These are phyloP conservation scores for Suillus discolor DNA, from an alignment of 768 basidiomycete genomes.

Conservation along the genomic window DNA sequence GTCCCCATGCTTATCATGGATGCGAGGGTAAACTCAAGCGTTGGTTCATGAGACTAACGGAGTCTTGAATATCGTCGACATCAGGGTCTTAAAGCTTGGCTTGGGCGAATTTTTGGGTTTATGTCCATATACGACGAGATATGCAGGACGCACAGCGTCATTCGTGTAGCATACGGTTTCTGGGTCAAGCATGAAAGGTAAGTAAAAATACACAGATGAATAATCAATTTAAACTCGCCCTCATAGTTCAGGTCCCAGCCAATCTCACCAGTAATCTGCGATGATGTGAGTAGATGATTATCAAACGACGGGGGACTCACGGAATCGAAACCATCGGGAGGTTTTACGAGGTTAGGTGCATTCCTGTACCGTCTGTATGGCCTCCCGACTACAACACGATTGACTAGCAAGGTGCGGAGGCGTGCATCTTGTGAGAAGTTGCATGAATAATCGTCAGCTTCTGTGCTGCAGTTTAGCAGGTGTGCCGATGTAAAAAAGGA, in stretches of 20 bases:
- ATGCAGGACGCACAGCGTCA: constrained; percentile 68
- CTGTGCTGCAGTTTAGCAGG: constrained; percentile 32
- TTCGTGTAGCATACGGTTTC: constrained; percentile 70
- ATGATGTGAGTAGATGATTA: constrained; percentile 7
- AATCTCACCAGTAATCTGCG: constrained; percentile 62
- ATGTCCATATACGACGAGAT: constrained; percentile 60
- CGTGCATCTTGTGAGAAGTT: constrained; percentile 44
- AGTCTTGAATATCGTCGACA: constrained; percentile 33
- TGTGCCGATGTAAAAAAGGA: background rate
- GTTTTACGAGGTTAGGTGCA: constrained; percentile 46
- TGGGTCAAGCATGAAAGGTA: constrained; percentile 9
- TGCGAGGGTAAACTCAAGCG: background rate
- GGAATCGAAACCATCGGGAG: constrained; percentile 64
- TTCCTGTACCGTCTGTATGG: constrained; percentile 53
- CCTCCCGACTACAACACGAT: constrained; percentile 66
- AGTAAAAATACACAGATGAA: background rate
- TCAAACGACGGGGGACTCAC: constrained; percentile 31
- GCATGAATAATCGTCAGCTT: constrained; percentile 65
- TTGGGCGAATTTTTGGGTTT: constrained; percentile 20
- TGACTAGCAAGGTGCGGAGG: constrained; percentile 56
- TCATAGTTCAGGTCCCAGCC: constrained; percentile 68
- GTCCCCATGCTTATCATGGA: background rate
- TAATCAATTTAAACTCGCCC: constrained; percentile 22
- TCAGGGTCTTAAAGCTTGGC: constrained; percentile 27
- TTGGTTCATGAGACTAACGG: constrained; percentile 28